These are phyloP conservation scores for Irpex lacteus DNA, from an alignment of 1,284 basidiomycete genomes.

Conservation along the genomic window DNA sequence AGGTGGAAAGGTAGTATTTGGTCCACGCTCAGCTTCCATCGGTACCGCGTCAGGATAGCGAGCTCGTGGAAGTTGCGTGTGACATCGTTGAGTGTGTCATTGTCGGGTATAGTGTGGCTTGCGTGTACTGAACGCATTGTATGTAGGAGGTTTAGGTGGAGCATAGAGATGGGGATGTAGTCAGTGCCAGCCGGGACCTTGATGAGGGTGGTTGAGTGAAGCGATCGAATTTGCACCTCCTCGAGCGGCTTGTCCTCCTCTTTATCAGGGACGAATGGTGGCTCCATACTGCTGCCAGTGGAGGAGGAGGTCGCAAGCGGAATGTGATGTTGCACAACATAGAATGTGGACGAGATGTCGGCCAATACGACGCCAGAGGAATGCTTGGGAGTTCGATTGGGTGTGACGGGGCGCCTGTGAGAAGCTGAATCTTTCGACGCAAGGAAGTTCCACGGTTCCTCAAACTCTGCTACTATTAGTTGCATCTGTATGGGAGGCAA, in stretches of 20 bases:
- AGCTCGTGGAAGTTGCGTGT: slow-evolving; percentile 68
- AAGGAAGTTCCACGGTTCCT: slow-evolving; percentile 48
- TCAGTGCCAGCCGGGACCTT: slow-evolving; percentile 42
- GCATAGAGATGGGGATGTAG: slow-evolving; percentile 44
- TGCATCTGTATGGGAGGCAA: slow-evolving; percentile 50
- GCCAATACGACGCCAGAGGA: slow-evolving; percentile 13
- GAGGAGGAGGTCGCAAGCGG: slow-evolving; percentile 22
- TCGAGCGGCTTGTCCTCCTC: slow-evolving; percentile 30
- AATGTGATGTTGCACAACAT: slow-evolving; percentile 20
- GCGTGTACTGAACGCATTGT: slow-evolving; percentile 33
- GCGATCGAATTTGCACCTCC: slow-evolving; percentile 45
- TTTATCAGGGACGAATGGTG: slow-evolving; percentile 25
- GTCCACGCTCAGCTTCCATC: slow-evolving; percentile 48
- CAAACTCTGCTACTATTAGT: slow-evolving; percentile 53
- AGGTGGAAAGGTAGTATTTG: slow-evolving; percentile 64
- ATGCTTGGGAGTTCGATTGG: slow-evolving; percentile 13
- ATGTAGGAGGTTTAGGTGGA: slow-evolving; percentile 61
- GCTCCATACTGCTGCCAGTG: slow-evolving; percentile 16
- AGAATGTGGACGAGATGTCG: slow-evolving; percentile 16
- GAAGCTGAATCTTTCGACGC: slow-evolving; percentile 8
- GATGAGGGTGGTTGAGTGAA: slow-evolving; percentile 55
- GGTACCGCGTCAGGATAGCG: slow-evolving; percentile 50
- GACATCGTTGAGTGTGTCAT: slow-evolving; percentile 51
- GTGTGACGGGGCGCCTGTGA: slow-evolving; percentile 6
- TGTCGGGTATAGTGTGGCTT: slow-evolving; percentile 26